Evolutionary conservation across 73 alveolate genomes (phyloP).

Genomic region (Paramecium primaurelia): DNA sequence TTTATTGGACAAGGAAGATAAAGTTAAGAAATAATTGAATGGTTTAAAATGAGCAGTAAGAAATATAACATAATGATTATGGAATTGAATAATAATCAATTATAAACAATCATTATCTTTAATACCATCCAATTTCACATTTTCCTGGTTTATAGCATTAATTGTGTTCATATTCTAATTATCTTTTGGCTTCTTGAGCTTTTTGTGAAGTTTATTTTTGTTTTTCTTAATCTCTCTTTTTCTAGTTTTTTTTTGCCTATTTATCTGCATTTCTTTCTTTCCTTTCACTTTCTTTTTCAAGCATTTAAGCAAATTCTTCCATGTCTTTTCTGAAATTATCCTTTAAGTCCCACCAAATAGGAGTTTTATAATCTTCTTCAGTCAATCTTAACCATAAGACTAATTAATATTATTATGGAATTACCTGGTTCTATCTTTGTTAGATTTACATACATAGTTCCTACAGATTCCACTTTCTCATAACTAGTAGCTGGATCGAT

Average conservation of each 20-base stretch:
- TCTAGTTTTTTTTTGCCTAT: not conserved
- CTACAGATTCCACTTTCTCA: slow-evolving; percentile 16
- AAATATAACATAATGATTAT: not conserved
- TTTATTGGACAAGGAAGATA: not conserved
- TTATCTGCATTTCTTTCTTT: slow-evolving; percentile 10
- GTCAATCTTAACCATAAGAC: slow-evolving; percentile 30
- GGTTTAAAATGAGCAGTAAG: not conserved
- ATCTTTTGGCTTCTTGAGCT: not conserved
- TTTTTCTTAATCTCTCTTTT: slow-evolving; percentile 19
- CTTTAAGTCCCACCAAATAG: slow-evolving; percentile 42
- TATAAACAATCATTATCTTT: slow-evolving; percentile 22
- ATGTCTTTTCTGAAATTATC: slow-evolving; percentile 43
- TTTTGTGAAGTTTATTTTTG: not conserved
- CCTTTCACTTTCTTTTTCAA: slow-evolving; percentile 28
- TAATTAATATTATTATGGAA: not conserved
- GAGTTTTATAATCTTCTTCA: slow-evolving; percentile 38
- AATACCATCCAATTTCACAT: slow-evolving; percentile 53
- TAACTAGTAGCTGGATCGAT: slow-evolving; percentile 13
- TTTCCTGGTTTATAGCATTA: slow-evolving; percentile 19
- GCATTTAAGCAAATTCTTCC: slow-evolving; percentile 39
- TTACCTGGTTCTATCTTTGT: slow-evolving; percentile 15
- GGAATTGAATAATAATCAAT: not conserved
- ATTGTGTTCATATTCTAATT: slow-evolving; percentile 30
- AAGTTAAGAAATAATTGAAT: not conserved
- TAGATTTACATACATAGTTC: slow-evolving; percentile 30